Conservation (phyloP, 2,329 filamentous ascomycete genomes). For the Neospermospora avenae region DNA sequence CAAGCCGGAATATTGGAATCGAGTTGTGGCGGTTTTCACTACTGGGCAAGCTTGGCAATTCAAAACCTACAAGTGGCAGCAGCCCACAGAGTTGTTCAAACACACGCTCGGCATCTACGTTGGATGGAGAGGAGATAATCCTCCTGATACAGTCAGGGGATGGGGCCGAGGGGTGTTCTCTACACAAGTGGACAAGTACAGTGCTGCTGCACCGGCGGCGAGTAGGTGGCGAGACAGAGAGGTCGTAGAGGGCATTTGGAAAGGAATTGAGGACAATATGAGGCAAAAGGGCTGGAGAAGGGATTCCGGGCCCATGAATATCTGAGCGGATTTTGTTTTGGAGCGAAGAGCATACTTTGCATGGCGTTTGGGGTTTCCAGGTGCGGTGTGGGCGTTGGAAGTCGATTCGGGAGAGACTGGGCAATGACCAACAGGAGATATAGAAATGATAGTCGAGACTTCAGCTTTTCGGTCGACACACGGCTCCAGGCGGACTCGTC, state of each 20-base stretch:
- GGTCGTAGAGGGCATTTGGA: slow-evolving; percentile 91
- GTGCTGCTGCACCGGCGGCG: slow-evolving; percentile 44
- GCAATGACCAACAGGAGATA: background rate
- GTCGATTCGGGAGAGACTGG: background rate
- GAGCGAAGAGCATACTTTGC: background rate
- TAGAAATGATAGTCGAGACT: slow-evolving; percentile 3
- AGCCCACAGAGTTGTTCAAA: slow-evolving; percentile 82
- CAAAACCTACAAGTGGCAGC: slow-evolving; percentile 95
- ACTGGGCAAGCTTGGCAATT: slow-evolving; percentile 99
- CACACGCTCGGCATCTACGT: slow-evolving; percentile 86
- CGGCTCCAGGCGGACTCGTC: no score
- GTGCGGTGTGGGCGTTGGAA: background rate
- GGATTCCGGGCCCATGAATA: slow-evolving; percentile 56
- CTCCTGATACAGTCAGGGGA: slow-evolving; percentile 72
- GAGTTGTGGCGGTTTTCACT: slow-evolving; percentile 94
- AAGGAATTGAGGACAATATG: slow-evolving; percentile 84
- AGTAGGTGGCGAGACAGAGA: slow-evolving; percentile 81
- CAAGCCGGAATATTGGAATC: slow-evolving; percentile 96
- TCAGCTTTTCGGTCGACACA: background rate
- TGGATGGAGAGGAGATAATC: slow-evolving; percentile 82
- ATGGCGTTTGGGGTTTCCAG: slow-evolving; percentile 6
- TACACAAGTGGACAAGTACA: slow-evolving; percentile 82
- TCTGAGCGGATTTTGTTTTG: slow-evolving; percentile 5
- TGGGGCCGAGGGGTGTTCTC: slow-evolving; percentile 84
- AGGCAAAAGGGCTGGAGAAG: slow-evolving; percentile 76